phyloP scores from a whole-genome alignment of 192 early-diverging fungal genomes.

The Rhizoclosmatium globosum region DNA sequence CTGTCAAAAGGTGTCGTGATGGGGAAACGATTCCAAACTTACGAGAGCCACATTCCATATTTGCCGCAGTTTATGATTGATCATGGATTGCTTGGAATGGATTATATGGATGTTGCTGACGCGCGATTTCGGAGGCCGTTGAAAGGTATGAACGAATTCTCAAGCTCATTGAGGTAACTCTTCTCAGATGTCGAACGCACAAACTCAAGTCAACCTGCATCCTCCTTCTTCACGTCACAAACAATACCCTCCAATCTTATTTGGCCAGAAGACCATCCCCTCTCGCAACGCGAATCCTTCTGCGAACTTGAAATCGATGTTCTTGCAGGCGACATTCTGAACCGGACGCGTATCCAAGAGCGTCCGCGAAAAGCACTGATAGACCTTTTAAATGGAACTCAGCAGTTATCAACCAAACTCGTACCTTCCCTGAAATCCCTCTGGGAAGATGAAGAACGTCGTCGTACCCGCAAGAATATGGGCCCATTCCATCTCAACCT shows the following conservation, averaged over 20 bases:
- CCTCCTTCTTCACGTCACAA: background rate
- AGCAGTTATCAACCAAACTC: conserved; percentile 48
- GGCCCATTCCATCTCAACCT: conserved; percentile 5
- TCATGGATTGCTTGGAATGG: conserved; percentile 88
- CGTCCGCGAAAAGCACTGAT: conserved; percentile 42
- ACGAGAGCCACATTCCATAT: conserved; percentile 85
- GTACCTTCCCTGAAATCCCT: conserved; percentile 68
- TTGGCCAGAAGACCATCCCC: conserved; percentile 11
- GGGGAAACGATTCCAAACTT: conserved; percentile 71
- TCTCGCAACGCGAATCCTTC: conserved; percentile 54
- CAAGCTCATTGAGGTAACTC: background rate
- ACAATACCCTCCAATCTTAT: background rate
- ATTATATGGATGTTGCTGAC: conserved; percentile 71
- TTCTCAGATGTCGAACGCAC: background rate
- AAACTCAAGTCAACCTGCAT: background rate
- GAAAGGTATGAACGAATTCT: background rate
- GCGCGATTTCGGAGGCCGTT: conserved; percentile 45
- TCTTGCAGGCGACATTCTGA: conserved; percentile 67
- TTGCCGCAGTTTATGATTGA: conserved; percentile 87
- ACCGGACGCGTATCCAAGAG: conserved; percentile 53
- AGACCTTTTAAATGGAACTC: conserved; percentile 17
- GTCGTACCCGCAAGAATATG: conserved; percentile 45
- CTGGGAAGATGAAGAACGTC: conserved; percentile 59
- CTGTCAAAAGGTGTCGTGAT: conserved; percentile 79
- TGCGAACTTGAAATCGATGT: conserved; percentile 84